Percentiles rank a stretch among this genome's conserved stretches.
These are phyloP conservation scores for Penicillium bialowiezense DNA, from an alignment of 495 filamentous ascomycete genomes.

Conservation along the genomic window DNA sequence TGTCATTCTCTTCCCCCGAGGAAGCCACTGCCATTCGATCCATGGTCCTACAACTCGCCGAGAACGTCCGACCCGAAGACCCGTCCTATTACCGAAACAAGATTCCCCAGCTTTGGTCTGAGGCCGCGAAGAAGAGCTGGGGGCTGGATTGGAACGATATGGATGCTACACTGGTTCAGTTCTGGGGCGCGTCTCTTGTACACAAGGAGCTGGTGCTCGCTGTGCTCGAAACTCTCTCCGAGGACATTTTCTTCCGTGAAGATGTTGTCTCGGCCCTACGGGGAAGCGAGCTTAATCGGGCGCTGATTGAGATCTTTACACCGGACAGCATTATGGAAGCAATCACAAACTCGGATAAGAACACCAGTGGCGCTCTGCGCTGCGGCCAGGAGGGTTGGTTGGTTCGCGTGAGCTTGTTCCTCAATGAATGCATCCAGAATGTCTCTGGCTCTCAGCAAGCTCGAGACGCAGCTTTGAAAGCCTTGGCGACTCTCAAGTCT, in stretches of 20 bases:
- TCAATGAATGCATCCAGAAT: slow-evolving; percentile 68
- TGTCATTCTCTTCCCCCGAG: slow-evolving; percentile 64
- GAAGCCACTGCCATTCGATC: slow-evolving; percentile 63
- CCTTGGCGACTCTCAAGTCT: slow-evolving; percentile 70
- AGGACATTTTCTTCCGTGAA: slow-evolving; percentile 89
- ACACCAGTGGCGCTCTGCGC: slow-evolving; percentile 56
- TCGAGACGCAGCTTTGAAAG: slow-evolving; percentile 62
- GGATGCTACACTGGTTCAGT: slow-evolving; percentile 75
- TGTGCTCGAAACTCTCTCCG: slow-evolving; percentile 88
- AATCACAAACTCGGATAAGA: slow-evolving; percentile 69
- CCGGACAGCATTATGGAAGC: slow-evolving; percentile 72
- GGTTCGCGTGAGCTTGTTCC: slow-evolving; percentile 66
- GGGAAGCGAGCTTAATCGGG: slow-evolving; percentile 77
- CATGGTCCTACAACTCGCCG: slow-evolving; percentile 78
- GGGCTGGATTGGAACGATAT: slow-evolving; percentile 88
- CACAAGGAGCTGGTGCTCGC: slow-evolving; percentile 79
- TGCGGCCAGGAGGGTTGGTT: slow-evolving; percentile 87
- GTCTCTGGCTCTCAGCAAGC: slow-evolving; percentile 62
- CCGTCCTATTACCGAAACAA: slow-evolving; percentile 87
- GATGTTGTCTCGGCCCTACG: slow-evolving; percentile 80
- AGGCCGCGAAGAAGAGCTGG: slow-evolving; percentile 92
- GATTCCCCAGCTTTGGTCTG: slow-evolving; percentile 92
- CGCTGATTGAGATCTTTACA: slow-evolving; percentile 89
- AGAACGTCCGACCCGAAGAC: slow-evolving; percentile 66
- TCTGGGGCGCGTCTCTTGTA: slow-evolving; percentile 73